Evolutionary conservation across 2,329 filamentous ascomycete genomes (phyloP), one percentile per base, ranked within the genome.

Genomic region (Chaetomiaceae sp.): DNA sequence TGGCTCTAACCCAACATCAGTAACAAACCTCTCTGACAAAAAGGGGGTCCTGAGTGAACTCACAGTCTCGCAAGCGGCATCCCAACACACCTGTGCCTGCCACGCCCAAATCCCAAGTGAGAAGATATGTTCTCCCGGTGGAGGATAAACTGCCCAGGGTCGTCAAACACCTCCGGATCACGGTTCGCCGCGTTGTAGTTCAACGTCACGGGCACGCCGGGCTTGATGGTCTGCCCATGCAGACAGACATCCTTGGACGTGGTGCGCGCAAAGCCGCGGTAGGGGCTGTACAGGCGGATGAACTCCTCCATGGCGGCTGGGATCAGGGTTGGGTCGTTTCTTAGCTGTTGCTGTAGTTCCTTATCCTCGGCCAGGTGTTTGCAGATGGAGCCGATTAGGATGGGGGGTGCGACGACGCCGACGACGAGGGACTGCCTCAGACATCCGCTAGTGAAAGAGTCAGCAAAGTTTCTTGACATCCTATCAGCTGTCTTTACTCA

Each of bases 221-320:
- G 47, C 47, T 34, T 23, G 25, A 49, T 49, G 8, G 47, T 49
- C 15, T 49, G 47, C 12, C 47, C 47, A 14, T 42, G 25, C 7
- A 49, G 17, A 2, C 23, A 19, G 4, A 23, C 42, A n/a, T 40
- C 37, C 27, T 49, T 40, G 37, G 47, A 49, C 12, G 34, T 37
- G 5, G 47, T 49, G 7, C 47, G 22, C 4, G 47, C 20, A 14
- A 49, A 49, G 12, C 47, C 47, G 20, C 47, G 47, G 37, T 49
- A 49, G 9, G 47, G 47, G n/a, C 47, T 49, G 5, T 42, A 49
- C 14, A 49, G 27, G 3, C 47, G 38, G 12, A 49, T 37, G 15
- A 49, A 49, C 22, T 49, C 47, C 23, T 49, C 47, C 8, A 49
- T 34, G 15, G 47, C 47, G 11, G 47, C 47, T 9, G 47, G 47